These are phyloP conservation scores for Lumnitzera littorea DNA, from an alignment of 345 rosid species.

Conservation along the genomic window DNA sequence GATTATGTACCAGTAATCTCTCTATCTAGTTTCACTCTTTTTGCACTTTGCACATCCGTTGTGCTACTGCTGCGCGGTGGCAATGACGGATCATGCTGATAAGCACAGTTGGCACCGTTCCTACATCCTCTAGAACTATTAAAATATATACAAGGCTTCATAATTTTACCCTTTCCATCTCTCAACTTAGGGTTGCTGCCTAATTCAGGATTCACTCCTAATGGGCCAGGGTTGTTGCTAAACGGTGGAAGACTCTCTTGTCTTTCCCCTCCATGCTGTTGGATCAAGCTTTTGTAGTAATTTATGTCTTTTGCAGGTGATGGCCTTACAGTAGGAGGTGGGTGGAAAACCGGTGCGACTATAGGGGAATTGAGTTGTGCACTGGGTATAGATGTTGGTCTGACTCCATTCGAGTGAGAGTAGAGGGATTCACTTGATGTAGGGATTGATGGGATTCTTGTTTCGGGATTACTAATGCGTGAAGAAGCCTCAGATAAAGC, in stretches of 20 bases:
- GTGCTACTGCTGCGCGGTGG: conserved; percentile 46
- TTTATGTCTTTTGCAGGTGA: conserved; percentile 58
- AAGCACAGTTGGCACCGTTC: conserved; percentile 74
- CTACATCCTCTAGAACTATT: conserved; percentile 90
- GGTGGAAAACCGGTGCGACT: conserved; percentile 20
- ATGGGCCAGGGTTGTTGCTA: conserved; percentile 33
- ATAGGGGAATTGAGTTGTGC: conserved; percentile 24
- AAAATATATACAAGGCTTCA: conserved; percentile 89
- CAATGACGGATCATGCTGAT: conserved; percentile 64
- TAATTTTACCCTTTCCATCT: conserved; percentile 59
- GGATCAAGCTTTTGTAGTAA: conserved; percentile 91
- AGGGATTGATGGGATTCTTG: conserved; percentile 23
- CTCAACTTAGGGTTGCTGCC: conserved; percentile 47
- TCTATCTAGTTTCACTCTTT: conserved; percentile 91
- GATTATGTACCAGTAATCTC: conserved; percentile 57
- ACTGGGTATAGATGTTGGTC: conserved; percentile 17
- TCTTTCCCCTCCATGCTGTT: conserved; percentile 95
- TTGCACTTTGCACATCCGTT: conserved; percentile 46
- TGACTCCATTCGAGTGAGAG: conserved; percentile 34
- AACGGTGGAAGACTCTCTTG: conserved; percentile 53
- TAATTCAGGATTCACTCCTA: conserved; percentile 32
- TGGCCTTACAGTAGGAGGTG: conserved; percentile 29
- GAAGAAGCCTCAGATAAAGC: conserved; percentile 19
- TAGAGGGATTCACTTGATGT: conserved; percentile 42
- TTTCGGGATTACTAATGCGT: conserved; percentile 36